Evolutionary conservation across 1,284 basidiomycete species (phyloP), one percentile per base, ranked within the genome.

Genomic region (Fistulinella staudtii): DNA sequence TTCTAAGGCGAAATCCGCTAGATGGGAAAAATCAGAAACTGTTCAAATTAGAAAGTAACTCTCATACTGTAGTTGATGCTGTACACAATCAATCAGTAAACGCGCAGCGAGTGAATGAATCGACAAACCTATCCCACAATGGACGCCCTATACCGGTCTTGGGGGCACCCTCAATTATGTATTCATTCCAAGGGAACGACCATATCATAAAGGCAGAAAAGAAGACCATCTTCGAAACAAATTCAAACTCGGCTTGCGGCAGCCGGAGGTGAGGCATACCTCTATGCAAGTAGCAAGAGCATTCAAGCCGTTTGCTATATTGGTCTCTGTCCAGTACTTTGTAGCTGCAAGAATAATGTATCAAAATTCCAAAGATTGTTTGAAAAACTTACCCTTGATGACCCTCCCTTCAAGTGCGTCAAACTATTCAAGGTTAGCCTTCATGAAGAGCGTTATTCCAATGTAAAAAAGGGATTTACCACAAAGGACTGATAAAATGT

Each of bases 271-370:
- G 20, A 14, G 17, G 34, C 43, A 57, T 48, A 87, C 86, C 75
- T 94, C 92, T 36, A 93, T 79, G 51, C 86, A 89, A 13, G 81
- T 91, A 11, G 85, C 71, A 13, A 95, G 72, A 0, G 92, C 89
- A 49, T 82, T 87, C 27, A 94, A 63, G 0, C 92, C 92, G 51
- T 94, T 78, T 1, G 89, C 76, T 43, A 94, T 77, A 55, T 89
- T 89, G 2, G 81, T 81, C 43, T 69, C 67, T 3, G 85, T 85
- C 92, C 91, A 93, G 58, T 83, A 91, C 44, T 77, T 36, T 0
- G 87, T 89, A 17, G 67, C 85, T 78, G 60, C 24, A 55, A 48
- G 46, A 41, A 39, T 21, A 20, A 35, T 24, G 28, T 35, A 25
- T 20, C 17, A 37, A 30, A 35, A 36, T 18, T 1, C 15, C 15